phyloP scores from a whole-genome alignment of 2,329 filamentous ascomycete species.

The Hymenoscyphus fraxineus region DNA sequence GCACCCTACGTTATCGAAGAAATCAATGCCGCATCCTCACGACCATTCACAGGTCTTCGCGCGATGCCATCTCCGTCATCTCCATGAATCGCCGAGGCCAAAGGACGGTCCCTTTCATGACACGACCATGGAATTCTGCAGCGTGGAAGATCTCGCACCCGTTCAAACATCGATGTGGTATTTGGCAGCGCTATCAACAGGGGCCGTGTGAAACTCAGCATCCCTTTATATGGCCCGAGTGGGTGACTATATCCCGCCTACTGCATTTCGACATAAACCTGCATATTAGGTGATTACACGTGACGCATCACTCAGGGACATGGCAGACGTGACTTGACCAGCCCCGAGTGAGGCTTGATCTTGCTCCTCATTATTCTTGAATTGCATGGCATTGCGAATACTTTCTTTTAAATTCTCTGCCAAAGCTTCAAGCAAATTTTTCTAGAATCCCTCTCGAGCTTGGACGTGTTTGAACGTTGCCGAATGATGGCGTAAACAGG shows the following conservation, averaged over 20 bases:
- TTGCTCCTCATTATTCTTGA: neutral
- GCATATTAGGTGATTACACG: constrained; percentile 12
- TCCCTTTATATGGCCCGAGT: constrained; percentile 5
- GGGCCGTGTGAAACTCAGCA: constrained; percentile 6
- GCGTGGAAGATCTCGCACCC: neutral
- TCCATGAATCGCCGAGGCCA: neutral
- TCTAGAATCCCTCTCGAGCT: neutral
- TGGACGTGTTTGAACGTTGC: neutral
- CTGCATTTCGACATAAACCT: constrained; percentile 9
- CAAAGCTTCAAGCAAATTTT: neutral
- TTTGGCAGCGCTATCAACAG: neutral
- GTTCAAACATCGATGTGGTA: neutral
- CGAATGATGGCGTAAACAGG: constrained; percentile 2
- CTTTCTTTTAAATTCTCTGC: neutral
- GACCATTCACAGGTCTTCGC: neutral
- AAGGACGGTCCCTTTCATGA: neutral
- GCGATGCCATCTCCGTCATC: neutral
- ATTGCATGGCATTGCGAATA: neutral
- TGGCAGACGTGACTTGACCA: neutral
- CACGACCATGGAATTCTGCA: neutral
- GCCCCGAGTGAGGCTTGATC: neutral
- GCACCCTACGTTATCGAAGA: neutral
- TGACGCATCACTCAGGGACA: neutral
- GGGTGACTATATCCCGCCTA: constrained; percentile 1
- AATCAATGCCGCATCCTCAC: neutral